These are phyloP conservation scores for Teratosphaeria gauchensis DNA, from an alignment of 2,329 filamentous ascomycete species.

Conservation along the genomic window DNA sequence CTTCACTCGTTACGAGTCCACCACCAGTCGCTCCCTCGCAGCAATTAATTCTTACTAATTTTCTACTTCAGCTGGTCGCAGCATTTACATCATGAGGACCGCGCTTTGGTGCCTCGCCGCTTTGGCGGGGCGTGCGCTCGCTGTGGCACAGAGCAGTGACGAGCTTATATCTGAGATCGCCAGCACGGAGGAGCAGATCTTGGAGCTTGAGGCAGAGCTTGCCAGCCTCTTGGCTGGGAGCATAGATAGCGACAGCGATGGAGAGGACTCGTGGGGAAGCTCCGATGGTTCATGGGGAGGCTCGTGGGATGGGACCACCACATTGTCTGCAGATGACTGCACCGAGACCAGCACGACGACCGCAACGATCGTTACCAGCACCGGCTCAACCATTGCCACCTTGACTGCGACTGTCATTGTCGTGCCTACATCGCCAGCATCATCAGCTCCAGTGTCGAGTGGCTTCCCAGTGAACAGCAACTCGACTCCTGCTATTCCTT, in stretches of 20 bases:
- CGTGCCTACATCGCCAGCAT: not conserved
- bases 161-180: not conserved
- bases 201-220: not conserved
- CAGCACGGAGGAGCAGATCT: not conserved
- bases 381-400: not conserved
- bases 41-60: not conserved
- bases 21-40: not conserved
- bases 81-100: conserved; percentile 5
- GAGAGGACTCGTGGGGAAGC: not conserved
- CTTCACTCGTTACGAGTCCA: conserved; percentile 10
- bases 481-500: not conserved
- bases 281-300: not conserved
- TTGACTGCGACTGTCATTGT: not conserved
- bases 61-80: not conserved
- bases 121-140: conserved; percentile 3
- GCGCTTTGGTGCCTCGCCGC: conserved; percentile 3
- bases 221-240: not conserved
- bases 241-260: not conserved
- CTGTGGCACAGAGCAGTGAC: not conserved
- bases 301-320: not conserved
- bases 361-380: not conserved
- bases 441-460: not conserved
- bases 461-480: not conserved
- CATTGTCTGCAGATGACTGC: not conserved
- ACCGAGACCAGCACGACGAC: not conserved